A percentile compares a stretch with the other conserved stretches of the same genome.
Conservation (phyloP, 2,329 filamentous ascomycete genomes). For the Purpureocillium lavendulum region DNA sequence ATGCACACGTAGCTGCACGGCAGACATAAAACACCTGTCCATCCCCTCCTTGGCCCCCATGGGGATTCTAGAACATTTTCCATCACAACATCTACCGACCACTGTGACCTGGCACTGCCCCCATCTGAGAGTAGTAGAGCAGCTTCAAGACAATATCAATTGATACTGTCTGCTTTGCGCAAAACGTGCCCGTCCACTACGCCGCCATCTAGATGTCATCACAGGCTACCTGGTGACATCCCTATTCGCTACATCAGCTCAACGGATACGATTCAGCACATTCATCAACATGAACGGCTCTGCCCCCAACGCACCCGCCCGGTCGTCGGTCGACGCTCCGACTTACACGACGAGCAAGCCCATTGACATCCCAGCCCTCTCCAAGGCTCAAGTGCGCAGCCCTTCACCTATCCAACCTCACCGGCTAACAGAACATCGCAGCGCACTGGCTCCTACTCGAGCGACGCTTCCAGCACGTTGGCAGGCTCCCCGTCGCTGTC, state of each 20-base stretch:
- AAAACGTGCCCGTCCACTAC: not conserved
- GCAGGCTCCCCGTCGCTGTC: slow-evolving; percentile 3
- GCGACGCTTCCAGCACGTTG: slow-evolving; percentile 13
- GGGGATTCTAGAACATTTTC: not conserved
- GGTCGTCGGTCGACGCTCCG: no score
- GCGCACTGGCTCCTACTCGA: slow-evolving; percentile 21
- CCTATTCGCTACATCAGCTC: no score
- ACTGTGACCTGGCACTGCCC: no score
- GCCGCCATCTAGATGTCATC: no score
- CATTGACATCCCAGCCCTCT: slow-evolving; percentile 10
- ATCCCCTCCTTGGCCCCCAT: no score
- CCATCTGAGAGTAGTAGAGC: no score
- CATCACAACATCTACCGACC: no score
- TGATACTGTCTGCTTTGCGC: not conserved
- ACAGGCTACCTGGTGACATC: not conserved
- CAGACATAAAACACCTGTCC: no score
- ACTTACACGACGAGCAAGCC: slow-evolving; percentile 4
- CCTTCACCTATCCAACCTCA: slow-evolving; percentile 1
- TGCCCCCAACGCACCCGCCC: no score
- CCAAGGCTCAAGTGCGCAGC: slow-evolving; percentile 14
- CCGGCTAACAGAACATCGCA: slow-evolving; percentile 4
- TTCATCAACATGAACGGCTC: no score
- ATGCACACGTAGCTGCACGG: no score
- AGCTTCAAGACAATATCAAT: not conserved
- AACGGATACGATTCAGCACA: no score